These are phyloP conservation scores for Arabidopsis suecica DNA, from an alignment of 345 rosid species.

Conservation along the genomic window DNA sequence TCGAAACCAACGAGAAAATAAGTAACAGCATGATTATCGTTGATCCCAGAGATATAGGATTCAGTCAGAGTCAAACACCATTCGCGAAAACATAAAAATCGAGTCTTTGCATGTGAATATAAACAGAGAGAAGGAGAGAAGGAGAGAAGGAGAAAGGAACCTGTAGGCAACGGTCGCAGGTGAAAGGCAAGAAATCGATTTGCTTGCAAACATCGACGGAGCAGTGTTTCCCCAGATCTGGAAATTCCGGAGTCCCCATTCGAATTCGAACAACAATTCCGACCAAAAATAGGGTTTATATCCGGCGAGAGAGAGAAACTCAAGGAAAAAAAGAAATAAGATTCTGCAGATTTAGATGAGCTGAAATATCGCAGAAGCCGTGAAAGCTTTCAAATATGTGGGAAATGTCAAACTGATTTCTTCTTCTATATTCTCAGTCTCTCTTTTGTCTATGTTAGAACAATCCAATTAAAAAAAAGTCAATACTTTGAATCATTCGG, in stretches of 20 bases:
- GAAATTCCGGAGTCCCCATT: constrained; percentile 97
- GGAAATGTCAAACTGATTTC: not conserved
- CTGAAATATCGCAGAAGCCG: constrained; percentile 36
- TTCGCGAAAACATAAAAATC: not conserved
- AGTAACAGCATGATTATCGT: too few relatives aligned
- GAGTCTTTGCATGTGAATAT: not conserved
- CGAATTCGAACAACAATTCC: not conserved
- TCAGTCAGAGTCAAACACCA: constrained; percentile 1
- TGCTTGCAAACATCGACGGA: constrained; percentile 77
- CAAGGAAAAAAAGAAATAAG: not conserved
- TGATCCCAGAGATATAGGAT: not conserved
- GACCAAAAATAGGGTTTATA: constrained; percentile 7
- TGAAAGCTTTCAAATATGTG: not conserved
- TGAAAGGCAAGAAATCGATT: constrained; percentile 95
- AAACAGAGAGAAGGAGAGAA: constrained; percentile 12
- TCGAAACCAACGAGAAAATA: too few relatives aligned
- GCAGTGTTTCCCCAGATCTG: constrained; percentile 96
- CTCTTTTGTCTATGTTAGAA: not conserved
- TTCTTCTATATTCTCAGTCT: constrained; percentile 28
- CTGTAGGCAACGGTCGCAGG: constrained; percentile 91
- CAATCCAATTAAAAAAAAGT: not conserved
- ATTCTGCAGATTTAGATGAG: constrained; percentile 42
- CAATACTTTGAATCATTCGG: too few relatives aligned
- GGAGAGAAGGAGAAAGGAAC: constrained; percentile 35
- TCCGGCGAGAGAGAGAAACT: constrained; percentile 5